These are phyloP conservation scores for Eutrema salsugineum DNA, from an alignment of 441 rosid species.

Conservation along the genomic window DNA sequence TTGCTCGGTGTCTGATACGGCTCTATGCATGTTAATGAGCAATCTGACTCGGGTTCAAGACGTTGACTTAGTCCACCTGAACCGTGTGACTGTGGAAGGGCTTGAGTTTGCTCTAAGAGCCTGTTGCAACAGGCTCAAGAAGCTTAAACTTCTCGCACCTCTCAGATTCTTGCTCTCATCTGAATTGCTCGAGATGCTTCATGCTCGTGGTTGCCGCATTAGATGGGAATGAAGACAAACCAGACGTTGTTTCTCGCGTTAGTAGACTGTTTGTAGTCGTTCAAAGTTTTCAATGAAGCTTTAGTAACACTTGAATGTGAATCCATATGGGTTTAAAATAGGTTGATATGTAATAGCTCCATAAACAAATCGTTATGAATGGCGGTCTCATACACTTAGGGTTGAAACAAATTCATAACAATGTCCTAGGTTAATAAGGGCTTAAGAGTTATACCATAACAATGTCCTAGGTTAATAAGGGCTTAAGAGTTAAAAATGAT, in stretches of 20 bases:
- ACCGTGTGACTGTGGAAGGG: constrained; percentile 66
- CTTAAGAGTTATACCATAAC: background rate
- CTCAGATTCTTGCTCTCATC: constrained; percentile 67
- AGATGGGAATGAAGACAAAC: constrained; percentile 64
- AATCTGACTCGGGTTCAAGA: constrained; percentile 81
- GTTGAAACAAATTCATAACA: background rate
- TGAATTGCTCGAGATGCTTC: constrained; percentile 61
- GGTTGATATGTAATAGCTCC: background rate
- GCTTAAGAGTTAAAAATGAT: background rate
- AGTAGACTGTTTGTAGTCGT: background rate
- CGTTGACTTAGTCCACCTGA: constrained; percentile 70
- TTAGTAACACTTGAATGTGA: background rate
- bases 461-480: background rate
- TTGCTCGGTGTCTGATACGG: constrained; percentile 40
- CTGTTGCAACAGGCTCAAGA: constrained; percentile 64
- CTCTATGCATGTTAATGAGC: constrained; percentile 55
- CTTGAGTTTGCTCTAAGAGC: constrained; percentile 70
- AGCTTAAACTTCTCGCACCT: constrained; percentile 71
- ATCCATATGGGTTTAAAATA: background rate
- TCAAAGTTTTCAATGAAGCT: background rate
- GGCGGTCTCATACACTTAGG: too few species aligned
- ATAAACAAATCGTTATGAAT: too few species aligned
- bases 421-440: too few species aligned
- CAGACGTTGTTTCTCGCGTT: background rate
- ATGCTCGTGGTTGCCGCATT: constrained; percentile 68